Percentiles rank a stretch among this genome's conserved stretches.
These are phyloP conservation scores for Begonia fuchsioides DNA, from an alignment of 306 rosid species.

Conservation along the genomic window DNA sequence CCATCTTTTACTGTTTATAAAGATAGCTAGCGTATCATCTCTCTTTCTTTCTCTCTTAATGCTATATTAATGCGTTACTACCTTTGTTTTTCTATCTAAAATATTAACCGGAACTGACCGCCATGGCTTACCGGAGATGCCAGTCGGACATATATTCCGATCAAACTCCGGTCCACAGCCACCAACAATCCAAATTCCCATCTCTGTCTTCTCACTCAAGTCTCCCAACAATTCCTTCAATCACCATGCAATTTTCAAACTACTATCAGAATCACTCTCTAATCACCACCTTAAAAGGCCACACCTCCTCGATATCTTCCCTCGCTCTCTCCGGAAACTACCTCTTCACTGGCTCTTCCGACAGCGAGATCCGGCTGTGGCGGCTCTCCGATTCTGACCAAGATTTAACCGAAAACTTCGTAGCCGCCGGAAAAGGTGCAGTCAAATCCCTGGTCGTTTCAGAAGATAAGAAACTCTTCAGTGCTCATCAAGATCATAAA, in stretches of 20 bases:
- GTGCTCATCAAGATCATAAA: slow-evolving; percentile 88
- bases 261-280: slow-evolving; percentile 19
- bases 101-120: background rate
- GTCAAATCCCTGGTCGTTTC: slow-evolving; percentile 55
- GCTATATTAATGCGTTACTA: too few relatives aligned
- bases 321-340: slow-evolving; percentile 38
- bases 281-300: slow-evolving; percentile 40
- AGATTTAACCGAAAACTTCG: slow-evolving; percentile 11
- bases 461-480: slow-evolving; percentile 41
- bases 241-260: slow-evolving; percentile 16
- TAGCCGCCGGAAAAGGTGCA: slow-evolving; percentile 58
- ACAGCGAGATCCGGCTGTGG: slow-evolving; percentile 58
- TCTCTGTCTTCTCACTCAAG: slow-evolving; percentile 35
- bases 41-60: too few relatives aligned
- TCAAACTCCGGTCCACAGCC: background rate
- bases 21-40: too few relatives aligned
- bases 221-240: slow-evolving; percentile 44
- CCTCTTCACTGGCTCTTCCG: slow-evolving; percentile 62
- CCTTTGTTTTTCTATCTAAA: too few relatives aligned
- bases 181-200: slow-evolving; percentile 15
- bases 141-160: slow-evolving; percentile 1
- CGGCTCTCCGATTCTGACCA: slow-evolving; percentile 10
- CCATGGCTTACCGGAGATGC: slow-evolving; percentile 4
- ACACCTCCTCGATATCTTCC: slow-evolving; percentile 50
- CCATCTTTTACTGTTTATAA: too few relatives aligned